phyloP scores from a whole-genome alignment of 1,284 basidiomycete genomes.

The Irpex sp. region DNA sequence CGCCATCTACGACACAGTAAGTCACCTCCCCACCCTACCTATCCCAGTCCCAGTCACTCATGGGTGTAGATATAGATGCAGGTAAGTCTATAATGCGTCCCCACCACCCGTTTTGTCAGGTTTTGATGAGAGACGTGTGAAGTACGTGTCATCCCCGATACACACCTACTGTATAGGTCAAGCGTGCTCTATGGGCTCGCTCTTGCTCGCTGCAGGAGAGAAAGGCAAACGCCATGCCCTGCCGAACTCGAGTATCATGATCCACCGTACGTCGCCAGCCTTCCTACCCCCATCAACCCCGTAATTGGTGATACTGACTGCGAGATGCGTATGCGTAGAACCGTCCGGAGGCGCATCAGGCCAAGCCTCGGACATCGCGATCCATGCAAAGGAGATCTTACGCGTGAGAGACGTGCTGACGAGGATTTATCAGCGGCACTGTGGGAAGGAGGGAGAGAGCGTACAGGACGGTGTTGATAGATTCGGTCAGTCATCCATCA shows the following conservation, averaged over 20 bases:
- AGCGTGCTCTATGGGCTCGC: slow-evolving; percentile 91
- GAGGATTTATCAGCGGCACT: slow-evolving; percentile 81
- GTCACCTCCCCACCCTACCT: slow-evolving; percentile 12
- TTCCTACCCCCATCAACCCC: slow-evolving; percentile 11
- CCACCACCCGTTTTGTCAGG: background rate
- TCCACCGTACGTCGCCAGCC: slow-evolving; percentile 71
- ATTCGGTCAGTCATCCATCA: slow-evolving; percentile 58
- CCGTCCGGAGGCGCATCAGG: slow-evolving; percentile 92
- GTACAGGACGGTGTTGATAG: slow-evolving; percentile 62
- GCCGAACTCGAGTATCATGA: slow-evolving; percentile 93
- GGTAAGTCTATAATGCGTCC: slow-evolving; percentile 37
- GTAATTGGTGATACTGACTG: background rate
- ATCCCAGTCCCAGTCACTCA: slow-evolving; percentile 16
- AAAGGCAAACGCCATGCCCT: slow-evolving; percentile 85
- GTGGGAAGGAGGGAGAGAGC: slow-evolving; percentile 62
- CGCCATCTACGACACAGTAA: slow-evolving; percentile 92
- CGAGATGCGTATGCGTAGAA: slow-evolving; percentile 48
- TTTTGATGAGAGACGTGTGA: slow-evolving; percentile 9
- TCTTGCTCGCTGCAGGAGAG: slow-evolving; percentile 84
- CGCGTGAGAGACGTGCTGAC: slow-evolving; percentile 81
- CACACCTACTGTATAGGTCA: slow-evolving; percentile 94
- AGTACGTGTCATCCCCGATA: slow-evolving; percentile 91
- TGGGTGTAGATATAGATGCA: slow-evolving; percentile 57
- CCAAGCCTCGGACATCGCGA: slow-evolving; percentile 91
- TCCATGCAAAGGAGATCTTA: slow-evolving; percentile 91